Evolutionary conservation across 2,329 filamentous ascomycete species (phyloP), one percentile per base, ranked within the genome.

Genomic region (Talaromyces sp.): DNA sequence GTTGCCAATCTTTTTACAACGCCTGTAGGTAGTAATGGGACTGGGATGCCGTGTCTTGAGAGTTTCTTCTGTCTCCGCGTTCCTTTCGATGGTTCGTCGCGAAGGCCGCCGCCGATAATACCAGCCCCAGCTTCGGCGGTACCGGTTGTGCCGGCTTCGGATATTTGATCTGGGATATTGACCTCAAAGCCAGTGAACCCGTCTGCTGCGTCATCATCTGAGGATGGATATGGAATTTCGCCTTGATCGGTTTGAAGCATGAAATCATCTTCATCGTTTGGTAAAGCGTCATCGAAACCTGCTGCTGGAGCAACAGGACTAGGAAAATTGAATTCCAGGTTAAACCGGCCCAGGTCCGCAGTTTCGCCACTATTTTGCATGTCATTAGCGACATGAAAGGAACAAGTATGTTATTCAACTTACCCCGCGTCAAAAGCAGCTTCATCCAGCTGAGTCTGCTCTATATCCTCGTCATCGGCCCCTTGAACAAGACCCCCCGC

Each of bases 1-100:
- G 88, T 89, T 35, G 81, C 81, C 60, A 83, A 74, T 60, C 81
- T 82, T 77, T 93, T 94, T 60, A 96, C 87, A 22, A 93, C 87
- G 0, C 87, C 84, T 0, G 85, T 79, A 2, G 93, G 91, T 49
- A 97, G 80, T 0, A 89, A 88, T 0, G 91, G 90, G 69, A 93
- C 93, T 67, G 89, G 86, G 59, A 90, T 87, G 31, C 91, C 91
- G 72, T 93, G 83, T 58, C 85, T 85, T 0, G 92, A 96, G 16
- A 86, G 70, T 67, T 84, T 83, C 68, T 86, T 84, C 69, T 86
- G 81, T 69, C 81, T 85, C 69, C 49, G 72, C 71, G 50, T 73
- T 71, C 27, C 70, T 63, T 69, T 68, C 33, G 63, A 58, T 13
- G 68, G 72, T 57, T 76, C 74, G 49, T 74, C 73, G 62, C 73